Base-by-base conservation (phyloP, 2,329 filamentous ascomycete genomes). In the Pestalotiopsis sp. region DNA sequence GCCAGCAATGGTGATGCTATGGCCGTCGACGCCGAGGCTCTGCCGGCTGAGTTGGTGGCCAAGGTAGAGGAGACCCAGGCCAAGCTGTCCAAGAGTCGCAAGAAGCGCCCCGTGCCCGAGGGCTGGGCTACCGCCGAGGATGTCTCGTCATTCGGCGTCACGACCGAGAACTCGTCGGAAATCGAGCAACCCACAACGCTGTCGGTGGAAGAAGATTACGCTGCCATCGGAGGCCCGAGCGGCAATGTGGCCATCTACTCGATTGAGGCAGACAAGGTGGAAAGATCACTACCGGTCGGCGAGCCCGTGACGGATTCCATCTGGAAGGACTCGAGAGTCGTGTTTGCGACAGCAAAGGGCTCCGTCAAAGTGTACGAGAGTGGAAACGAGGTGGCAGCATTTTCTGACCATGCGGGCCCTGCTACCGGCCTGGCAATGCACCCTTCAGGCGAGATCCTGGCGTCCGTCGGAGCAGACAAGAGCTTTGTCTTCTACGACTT, bases 401-500 rank as follows among this genome's bases (percentile, higher is more conserved):
- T 97, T 74, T 85, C 87, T n/a, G 91, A 93, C 66, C 96, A 99
- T 80, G 92, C 94, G 25, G 95, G 95, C 4, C 86, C 93, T 68
- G 92, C 90, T 1, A 96, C 91, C 9, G 91, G 89, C 4, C 81
- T 99, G 68, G 90, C 93, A 45, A 78, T 95, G 7, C 96, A 99
- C 79, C 94, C 96, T 1, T 92, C 92, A 72, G 93, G 92, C 52
- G 89, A 92, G 66, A 89, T 99, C 68, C 79, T 98, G 61, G 95
- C 93, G 2, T 97, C 95, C 0, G 92, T 96, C 41, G 95, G 95
- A 63, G 88, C 90, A 1, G 96, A 99, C 80, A 98, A 97, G 88
- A 95, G 92, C 80, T 94, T 97, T 76, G 89, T 95, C 1, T 89
- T 98, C 71, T 98, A 98, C 80, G 94, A 98, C 73, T 80, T 98